phyloP scores from a whole-genome alignment of 2,329 filamentous ascomycete genomes.

The Aureobasidium vineae region DNA sequence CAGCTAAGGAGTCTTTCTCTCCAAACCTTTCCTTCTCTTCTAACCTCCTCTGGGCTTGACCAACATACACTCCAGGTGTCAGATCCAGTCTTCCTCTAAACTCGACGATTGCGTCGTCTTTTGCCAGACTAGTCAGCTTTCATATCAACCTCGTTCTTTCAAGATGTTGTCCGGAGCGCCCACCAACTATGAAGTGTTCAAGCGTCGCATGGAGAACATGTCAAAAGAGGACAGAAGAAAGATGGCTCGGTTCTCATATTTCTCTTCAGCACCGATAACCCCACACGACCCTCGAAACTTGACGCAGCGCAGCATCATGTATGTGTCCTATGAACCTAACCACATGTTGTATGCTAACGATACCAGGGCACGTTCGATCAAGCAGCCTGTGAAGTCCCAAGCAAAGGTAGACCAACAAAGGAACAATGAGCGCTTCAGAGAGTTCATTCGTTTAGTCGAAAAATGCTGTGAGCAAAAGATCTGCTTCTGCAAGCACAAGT shows the following conservation, averaged over 20 bases:
- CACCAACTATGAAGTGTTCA: neutral
- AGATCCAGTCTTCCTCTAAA: too few species aligned
- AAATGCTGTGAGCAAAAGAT: neutral
- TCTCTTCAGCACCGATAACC: neutral
- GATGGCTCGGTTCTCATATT: neutral
- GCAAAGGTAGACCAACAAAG: neutral
- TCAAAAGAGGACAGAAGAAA: neutral
- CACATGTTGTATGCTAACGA: neutral
- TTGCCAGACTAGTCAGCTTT: neutral
- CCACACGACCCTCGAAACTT: neutral
- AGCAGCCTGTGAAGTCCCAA: neutral
- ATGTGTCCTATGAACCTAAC: neutral
- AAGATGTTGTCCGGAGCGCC: neutral
- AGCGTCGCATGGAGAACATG: neutral
- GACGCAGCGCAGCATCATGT: neutral
- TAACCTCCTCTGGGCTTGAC: neutral
- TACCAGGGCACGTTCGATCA: neutral
- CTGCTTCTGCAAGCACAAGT: neutral
- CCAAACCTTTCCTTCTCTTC: neutral
- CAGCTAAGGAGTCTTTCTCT: neutral
- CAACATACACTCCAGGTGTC: too few species aligned
- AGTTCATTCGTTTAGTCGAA: neutral
- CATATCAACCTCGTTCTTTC: neutral
- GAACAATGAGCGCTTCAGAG: neutral
- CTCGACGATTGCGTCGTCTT: too few species aligned